Evolutionary conservation across 176 grass and related monocot species (phyloP).

Genomic region (Bothriochloa decipiens): DNA sequence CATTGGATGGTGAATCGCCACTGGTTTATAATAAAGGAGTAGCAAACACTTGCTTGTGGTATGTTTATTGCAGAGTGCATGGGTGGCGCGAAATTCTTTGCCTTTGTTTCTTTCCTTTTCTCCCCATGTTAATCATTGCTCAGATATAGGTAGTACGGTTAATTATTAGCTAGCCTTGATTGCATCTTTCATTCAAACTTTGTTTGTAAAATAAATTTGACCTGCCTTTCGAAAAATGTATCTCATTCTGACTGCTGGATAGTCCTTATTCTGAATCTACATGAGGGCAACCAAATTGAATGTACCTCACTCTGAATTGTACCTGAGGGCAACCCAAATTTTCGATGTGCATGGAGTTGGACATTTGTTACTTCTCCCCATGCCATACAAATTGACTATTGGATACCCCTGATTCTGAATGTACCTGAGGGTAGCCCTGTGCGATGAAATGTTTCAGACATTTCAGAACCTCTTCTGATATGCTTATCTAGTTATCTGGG

Average conservation of each 20-base stretch:
- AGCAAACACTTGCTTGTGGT: background rate
- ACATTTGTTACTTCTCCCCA: background rate
- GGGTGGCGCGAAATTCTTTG: background rate
- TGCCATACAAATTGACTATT: conserved; percentile 12
- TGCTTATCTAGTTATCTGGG: background rate
- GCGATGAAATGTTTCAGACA: too few relatives aligned
- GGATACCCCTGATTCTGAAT: conserved; percentile 3
- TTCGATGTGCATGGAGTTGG: conserved; percentile 6
- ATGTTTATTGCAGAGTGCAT: background rate
- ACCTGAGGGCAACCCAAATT: too few relatives aligned
- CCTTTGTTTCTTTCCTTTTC: conserved; percentile 33
- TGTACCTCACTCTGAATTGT: too few relatives aligned
- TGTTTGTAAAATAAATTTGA: background rate
- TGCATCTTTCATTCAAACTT: conserved; percentile 1
- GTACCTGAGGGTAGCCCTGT: too few relatives aligned
- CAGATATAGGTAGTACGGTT: background rate
- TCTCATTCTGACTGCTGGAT: too few relatives aligned
- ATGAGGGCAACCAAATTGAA: too few relatives aligned
- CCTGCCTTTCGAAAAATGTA: background rate
- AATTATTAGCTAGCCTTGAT: background rate
- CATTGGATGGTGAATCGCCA: conserved; percentile 1
- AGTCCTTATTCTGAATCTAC: too few relatives aligned
- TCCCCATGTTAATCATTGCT: background rate
- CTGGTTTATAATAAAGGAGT: background rate
- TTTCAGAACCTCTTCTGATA: too few relatives aligned